A percentile compares a stretch with the other conserved stretches of the same genome.
phyloP scores from a whole-genome alignment of 352 stramenopile genomes.

The Phytophthora europaea region DNA sequence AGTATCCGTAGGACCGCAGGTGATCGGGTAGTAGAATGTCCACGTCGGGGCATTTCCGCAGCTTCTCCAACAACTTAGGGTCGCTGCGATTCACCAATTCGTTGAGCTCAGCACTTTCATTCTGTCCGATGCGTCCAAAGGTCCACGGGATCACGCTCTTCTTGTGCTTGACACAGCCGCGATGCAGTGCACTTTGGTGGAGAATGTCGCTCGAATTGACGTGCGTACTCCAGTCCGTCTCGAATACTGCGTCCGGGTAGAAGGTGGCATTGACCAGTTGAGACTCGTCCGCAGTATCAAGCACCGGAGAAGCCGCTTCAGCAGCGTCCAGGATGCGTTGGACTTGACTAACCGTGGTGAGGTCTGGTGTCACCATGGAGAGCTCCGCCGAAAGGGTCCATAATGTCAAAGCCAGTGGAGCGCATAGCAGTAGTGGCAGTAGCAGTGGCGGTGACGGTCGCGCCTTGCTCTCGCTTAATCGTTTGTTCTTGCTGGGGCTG shows the following conservation, averaged over 20 bases:
- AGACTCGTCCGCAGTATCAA: constrained; percentile 14
- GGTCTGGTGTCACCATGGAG: constrained; percentile 10
- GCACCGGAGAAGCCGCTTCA: constrained; percentile 23
- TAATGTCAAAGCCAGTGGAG: constrained; percentile 17
- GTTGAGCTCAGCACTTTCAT: constrained; percentile 3
- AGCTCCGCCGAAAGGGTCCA: constrained; percentile 31
- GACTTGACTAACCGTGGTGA: constrained; percentile 7
- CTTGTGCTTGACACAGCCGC: constrained; percentile 51
- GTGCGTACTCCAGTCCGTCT: constrained; percentile 39
- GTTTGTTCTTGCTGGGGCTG: constrained; percentile 5
- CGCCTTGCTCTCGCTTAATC: constrained; percentile 1
- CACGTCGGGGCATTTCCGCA: constrained; percentile 60
- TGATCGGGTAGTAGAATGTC: constrained; percentile 57
- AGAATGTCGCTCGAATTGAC: constrained; percentile 42
- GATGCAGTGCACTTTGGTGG: constrained; percentile 50
- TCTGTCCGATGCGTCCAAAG: constrained; percentile 48
- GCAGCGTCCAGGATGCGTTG: constrained; percentile 31
- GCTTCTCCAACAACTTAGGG: constrained; percentile 49
- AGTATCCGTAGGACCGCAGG: constrained; percentile 62
- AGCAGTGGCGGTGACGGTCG: constrained; percentile 9
- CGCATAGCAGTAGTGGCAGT: constrained; percentile 26
- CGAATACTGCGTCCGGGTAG: constrained; percentile 45
- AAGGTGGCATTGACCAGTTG: constrained; percentile 40
- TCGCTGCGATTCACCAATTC: constrained; percentile 41
- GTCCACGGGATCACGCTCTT: constrained; percentile 53